Base-by-base conservation (phyloP, 2,329 filamentous ascomycete species). In the Xylaria polymorpha region DNA sequence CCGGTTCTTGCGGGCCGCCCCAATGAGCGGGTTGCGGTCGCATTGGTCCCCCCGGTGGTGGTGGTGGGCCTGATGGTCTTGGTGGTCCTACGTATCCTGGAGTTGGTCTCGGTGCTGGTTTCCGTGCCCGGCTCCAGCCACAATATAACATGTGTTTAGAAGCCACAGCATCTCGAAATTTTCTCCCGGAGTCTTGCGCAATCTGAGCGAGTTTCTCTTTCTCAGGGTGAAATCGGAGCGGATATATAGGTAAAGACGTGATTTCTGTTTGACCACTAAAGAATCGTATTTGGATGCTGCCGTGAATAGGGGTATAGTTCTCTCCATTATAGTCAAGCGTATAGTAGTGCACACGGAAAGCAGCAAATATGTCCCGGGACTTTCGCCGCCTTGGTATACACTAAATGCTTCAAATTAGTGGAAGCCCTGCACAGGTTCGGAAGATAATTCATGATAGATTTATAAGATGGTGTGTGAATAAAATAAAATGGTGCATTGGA, bases 81-180 rank as follows among this genome's bases (percentile, higher is more conserved):
- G n/a, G n/a, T n/a, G n/a, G n/a, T n/a, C n/a, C n/a, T n/a, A n/a
- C n/a, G n/a, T n/a, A n/a, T n/a, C n/a, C n/a, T n/a, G n/a, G n/a
- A n/a, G n/a, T n/a, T n/a, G n/a, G n/a, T n/a, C n/a, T n/a, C n/a
- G n/a, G n/a, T n/a, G n/a, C n/a, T n/a, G n/a, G n/a, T n/a, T n/a
- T n/a, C n/a, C n/a, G n/a, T 18, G 25, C 14, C 6, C 48, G 50
- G 32, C 51, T 55, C 51, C 51, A 55, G 32, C 51, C 51, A 25
- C 51, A 46, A 62, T 67, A 67, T 9, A 55, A 15, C 58, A 62
- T 61, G 39, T 67, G 64, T 50, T 57, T 61, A 8, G 50, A 32
- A 15, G 22, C 35, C 22, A 67, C 48, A 15, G 57, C 58, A 53
- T 66, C 63, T 22, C 15, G 20, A 37, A 61, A 66, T 39, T 15